phyloP scores from a whole-genome alignment of 2,329 filamentous ascomycete genomes.

The Neoascochyta sp. region DNA sequence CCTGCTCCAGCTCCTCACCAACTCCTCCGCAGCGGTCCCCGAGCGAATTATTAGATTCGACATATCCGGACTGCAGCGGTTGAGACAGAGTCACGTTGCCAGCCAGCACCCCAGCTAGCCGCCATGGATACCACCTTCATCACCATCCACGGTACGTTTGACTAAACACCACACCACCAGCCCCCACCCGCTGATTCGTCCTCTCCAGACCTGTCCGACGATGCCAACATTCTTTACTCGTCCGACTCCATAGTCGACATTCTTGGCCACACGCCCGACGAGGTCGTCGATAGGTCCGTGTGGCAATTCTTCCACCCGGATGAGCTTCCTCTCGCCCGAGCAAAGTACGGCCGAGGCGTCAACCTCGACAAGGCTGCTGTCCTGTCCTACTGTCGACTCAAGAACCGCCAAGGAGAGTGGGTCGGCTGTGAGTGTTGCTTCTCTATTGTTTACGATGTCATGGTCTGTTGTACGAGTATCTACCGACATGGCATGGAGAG shows the following conservation, averaged over 20 bases:
- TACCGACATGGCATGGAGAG: conserved; percentile 67
- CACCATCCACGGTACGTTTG: conserved; percentile 73
- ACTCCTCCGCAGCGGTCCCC: conserved; percentile 26
- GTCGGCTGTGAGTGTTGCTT: conserved; percentile 85
- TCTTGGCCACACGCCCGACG: conserved; percentile 71
- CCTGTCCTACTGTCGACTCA: conserved; percentile 72
- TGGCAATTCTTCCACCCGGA: conserved; percentile 86
- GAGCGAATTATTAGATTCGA: conserved; percentile 41
- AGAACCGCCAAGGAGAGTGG: conserved; percentile 66
- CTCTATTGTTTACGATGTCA: conserved; percentile 80
- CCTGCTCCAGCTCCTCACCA: conserved; percentile 10
- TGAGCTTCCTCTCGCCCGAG: conserved; percentile 70
- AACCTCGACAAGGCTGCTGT: conserved; percentile 80
- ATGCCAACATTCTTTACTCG: conserved; percentile 76
- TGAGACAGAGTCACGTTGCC: conserved; percentile 8
- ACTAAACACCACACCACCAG: too few relatives aligned
- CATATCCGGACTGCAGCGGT: conserved; percentile 23
- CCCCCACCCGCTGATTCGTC: too few relatives aligned
- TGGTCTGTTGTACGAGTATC: conserved; percentile 79
- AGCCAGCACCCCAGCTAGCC: conserved; percentile 4
- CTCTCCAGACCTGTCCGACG: conserved; percentile 63
- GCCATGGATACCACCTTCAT: conserved; percentile 77
- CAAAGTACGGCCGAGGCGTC: conserved; percentile 69
- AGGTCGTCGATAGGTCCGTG: conserved; percentile 70
- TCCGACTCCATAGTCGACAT: conserved; percentile 82